Evolutionary conservation across 2,329 filamentous ascomycete genomes (phyloP), one percentile per base, ranked within the genome.

Genomic region (Botryosphaeria agaves): DNA sequence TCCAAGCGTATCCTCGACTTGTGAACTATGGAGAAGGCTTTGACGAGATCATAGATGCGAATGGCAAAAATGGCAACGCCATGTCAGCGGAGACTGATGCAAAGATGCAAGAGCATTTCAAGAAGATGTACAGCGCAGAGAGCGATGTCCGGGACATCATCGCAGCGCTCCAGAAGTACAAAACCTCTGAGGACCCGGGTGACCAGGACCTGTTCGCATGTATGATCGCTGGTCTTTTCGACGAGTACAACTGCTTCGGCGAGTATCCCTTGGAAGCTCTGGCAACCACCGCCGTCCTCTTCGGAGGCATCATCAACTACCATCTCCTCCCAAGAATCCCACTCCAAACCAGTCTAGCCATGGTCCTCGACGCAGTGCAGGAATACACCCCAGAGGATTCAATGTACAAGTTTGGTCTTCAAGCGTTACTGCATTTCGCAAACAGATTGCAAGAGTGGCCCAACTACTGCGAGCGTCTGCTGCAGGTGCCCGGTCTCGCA

Each of bases 401-500:
- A 1, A 95, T 98, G 89, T 95, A 89, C 61, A 93, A 94, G 45
- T 98, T 98, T 48, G 89, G 91, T 7, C 66, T 98, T 8, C 89
- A 98, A 50, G 89, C 89, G 11, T 67, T 98, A 36, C 76, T 94
- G 49, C 84, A 95, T 51, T 69, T 95, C 32, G 75, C 83, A 32
- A 66, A 72, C 23, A 73, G 89, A 24, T 72, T 98, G 29, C 67
- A 73, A 4, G 89, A 98, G 48, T 98, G 89, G 89, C 83, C 84
- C n/a, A 81, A 80, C 2, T 91, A 94, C 44, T 95, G 87, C 51
- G 76, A 78, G 36, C 72, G 89, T 37, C 67, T 98, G 5, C 56
- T 91, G 14, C 76, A 82, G 37, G 83, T 93, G 23, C 76, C 79
- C 0, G 79, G 73, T 24, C 65, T 98, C 14, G 78, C 80, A 40